Percentiles rank a stretch among this genome's conserved stretches.
These are phyloP conservation scores for Globomyces pollinis-pini DNA, from an alignment of 192 early-diverging fungal genomes.

Conservation along the genomic window DNA sequence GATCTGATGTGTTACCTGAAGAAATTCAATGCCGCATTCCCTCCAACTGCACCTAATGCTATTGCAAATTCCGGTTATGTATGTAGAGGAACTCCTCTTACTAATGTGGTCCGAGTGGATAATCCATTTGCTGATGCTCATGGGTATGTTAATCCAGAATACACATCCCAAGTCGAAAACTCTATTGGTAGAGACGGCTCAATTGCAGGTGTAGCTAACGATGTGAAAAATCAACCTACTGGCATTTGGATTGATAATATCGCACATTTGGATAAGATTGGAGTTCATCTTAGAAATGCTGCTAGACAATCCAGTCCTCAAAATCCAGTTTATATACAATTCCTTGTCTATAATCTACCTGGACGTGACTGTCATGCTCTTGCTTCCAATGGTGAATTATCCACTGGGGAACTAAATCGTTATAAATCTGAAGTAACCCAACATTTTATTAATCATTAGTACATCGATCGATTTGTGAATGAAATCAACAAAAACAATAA, in stretches of 20 bases:
- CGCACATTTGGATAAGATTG: neutral
- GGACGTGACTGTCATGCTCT: conserved; percentile 38
- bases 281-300: conserved; percentile 5
- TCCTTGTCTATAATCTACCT: conserved; percentile 43
- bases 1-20: too few relatives aligned
- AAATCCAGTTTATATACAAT: conserved; percentile 15
- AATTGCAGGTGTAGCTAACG: neutral
- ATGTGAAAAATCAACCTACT: neutral
- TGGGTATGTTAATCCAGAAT: neutral
- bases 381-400: conserved; percentile 34
- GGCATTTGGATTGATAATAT: conserved; percentile 14
- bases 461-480: conserved; percentile 29
- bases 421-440: conserved; percentile 36
- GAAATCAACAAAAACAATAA: conserved; percentile 13
- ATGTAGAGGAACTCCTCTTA: too few relatives aligned
- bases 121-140: conserved; percentile 5
- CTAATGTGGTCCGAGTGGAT: too few relatives aligned
- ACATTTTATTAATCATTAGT: too few relatives aligned
- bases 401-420: conserved; percentile 16
- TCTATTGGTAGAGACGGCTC: neutral
- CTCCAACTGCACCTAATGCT: too few relatives aligned
- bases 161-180: neutral
- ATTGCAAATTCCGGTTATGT: too few relatives aligned
- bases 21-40: too few relatives aligned
- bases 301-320: conserved; percentile 2